Conservation (phyloP, 805 yeast genomes). For the Isabelozyma pseudorhagii region DNA sequence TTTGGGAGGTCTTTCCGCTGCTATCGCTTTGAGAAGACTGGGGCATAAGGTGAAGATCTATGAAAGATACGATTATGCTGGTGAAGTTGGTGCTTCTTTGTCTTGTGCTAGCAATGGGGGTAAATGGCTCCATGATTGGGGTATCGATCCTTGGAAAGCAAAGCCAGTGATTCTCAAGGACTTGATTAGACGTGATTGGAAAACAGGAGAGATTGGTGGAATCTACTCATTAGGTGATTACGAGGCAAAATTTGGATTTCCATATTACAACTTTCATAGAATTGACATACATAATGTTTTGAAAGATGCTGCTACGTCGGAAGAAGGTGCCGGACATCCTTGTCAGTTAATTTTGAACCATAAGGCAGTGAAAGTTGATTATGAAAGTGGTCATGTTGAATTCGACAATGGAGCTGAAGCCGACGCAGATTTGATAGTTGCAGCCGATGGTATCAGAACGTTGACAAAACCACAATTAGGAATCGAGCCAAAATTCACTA, state of each 20-base stretch:
- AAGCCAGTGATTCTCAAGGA: constrained; percentile 20
- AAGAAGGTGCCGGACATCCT: constrained; percentile 17
- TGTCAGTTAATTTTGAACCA: constrained; percentile 17
- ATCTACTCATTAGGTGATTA: constrained; percentile 24
- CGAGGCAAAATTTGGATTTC: constrained; percentile 20
- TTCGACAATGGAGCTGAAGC: constrained; percentile 20
- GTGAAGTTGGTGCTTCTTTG: constrained; percentile 28
- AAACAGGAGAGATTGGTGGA: constrained; percentile 15
- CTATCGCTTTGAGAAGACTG: constrained; percentile 17
- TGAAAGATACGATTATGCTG: constrained; percentile 24
- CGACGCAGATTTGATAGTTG: constrained; percentile 22
- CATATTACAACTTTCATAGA: constrained; percentile 25
- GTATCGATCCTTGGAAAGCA: constrained; percentile 16
- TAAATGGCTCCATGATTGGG: constrained; percentile 21
- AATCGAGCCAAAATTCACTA: constrained; percentile 9
- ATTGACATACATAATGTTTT: constrained; percentile 20
- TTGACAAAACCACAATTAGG: constrained; percentile 17
- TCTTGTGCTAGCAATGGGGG: constrained; percentile 30
- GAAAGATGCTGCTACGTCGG: constrained; percentile 12
- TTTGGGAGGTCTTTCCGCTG: constrained; percentile 21
- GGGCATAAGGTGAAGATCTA: constrained; percentile 22
- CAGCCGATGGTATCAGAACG: constrained; percentile 29
- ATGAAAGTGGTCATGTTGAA: constrained; percentile 15
- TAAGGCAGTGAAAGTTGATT: constrained; percentile 15
- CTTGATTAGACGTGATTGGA: constrained; percentile 20